Evolutionary conservation across 768 basidiomycete genomes (phyloP).

Genomic region (Kockovaella imperatae): DNA sequence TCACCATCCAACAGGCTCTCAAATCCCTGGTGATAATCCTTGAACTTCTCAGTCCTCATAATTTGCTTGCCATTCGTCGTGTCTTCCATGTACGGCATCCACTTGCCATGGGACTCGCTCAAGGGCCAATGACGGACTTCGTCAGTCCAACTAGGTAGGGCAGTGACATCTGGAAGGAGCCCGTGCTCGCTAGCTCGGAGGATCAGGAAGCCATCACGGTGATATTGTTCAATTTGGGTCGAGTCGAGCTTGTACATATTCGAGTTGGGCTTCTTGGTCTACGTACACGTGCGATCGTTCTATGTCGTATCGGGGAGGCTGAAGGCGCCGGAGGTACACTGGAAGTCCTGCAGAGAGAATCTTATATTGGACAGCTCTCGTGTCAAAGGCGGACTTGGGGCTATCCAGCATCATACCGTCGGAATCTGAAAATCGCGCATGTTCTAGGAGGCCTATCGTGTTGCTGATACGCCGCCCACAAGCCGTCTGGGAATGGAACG

Average conservation of each 20-base stretch:
- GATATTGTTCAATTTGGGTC: background rate
- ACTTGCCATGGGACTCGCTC: background rate
- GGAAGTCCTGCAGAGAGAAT: too few relatives aligned
- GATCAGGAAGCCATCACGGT: background rate
- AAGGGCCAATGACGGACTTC: background rate
- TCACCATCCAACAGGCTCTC: background rate
- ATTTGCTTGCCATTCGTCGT: background rate
- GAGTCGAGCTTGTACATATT: background rate
- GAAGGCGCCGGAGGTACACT: too few relatives aligned
- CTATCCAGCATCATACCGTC: too few relatives aligned
- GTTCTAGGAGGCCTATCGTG: too few relatives aligned
- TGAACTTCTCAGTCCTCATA: conserved; percentile 1
- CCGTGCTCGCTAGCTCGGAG: background rate
- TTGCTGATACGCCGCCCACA: too few relatives aligned
- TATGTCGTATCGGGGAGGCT: too few relatives aligned
- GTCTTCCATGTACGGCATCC: background rate
- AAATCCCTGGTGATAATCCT: background rate
- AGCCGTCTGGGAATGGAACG: too few relatives aligned
- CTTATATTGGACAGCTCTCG: too few relatives aligned
- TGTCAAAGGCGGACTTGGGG: too few relatives aligned
- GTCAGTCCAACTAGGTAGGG: background rate
- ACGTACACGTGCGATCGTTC: too few relatives aligned
- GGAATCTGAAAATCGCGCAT: too few relatives aligned
- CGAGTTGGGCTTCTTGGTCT: too few relatives aligned
- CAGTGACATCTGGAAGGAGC: background rate